Evolutionary conservation across 108 stramenopile genomes (phyloP).

Genomic region (Epithemia pelagica): DNA sequence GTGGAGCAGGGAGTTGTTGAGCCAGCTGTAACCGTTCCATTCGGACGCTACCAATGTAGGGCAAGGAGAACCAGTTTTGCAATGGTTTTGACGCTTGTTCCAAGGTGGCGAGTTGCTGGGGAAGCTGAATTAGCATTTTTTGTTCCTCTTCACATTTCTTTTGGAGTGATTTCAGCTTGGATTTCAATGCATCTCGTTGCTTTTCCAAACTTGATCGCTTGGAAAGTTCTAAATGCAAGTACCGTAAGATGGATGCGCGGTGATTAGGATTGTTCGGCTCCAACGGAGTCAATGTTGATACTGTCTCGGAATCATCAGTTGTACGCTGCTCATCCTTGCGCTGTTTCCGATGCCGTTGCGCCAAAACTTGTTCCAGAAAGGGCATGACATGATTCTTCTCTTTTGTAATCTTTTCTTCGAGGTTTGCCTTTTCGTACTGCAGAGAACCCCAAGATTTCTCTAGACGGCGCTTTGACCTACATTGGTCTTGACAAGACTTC

Average conservation of each 20-base stretch:
- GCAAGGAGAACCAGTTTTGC: conserved; percentile 47
- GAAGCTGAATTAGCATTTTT: conserved; percentile 29
- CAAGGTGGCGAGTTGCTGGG: conserved; percentile 44
- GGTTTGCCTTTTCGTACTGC: not conserved
- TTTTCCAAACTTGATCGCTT: not conserved
- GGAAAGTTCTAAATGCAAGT: not conserved
- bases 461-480: not conserved
- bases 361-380: not conserved
- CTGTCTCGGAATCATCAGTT: not conserved
- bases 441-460: not conserved
- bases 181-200: not conserved
- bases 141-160: not conserved
- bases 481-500: not conserved
- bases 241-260: not conserved
- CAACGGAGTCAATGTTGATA: not conserved
- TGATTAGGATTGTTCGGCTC: not conserved
- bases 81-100: conserved; percentile 52
- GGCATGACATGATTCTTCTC: not conserved
- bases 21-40: conserved; percentile 48
- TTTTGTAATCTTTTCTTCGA: not conserved
- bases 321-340: not conserved
- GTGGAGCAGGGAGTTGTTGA: conserved; percentile 36
- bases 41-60: conserved; percentile 26
- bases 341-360: no score
- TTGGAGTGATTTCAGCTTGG: not conserved